Base-by-base conservation (phyloP, 306 rosid genomes). In the Glycine tomentella region DNA sequence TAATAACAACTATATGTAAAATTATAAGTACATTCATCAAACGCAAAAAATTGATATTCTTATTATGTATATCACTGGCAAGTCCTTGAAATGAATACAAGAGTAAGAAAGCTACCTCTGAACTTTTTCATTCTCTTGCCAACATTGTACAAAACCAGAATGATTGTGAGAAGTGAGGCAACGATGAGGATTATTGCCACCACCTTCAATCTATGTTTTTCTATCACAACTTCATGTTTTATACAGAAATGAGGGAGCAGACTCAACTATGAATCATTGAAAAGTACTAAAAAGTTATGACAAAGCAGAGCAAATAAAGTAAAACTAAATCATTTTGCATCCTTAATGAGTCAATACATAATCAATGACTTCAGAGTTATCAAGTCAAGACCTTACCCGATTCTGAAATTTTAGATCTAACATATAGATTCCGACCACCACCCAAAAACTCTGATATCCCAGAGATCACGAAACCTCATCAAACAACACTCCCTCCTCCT, bases 401-500 rank as follows among this genome's bases (percentile, higher is more conserved):
- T 8, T 81, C 88, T 0, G 87, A 83, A 68, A 9, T 42, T 9
- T 75, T 38, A 73, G 79, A 71, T 67, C 90, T 81, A 34, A 91
- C 68, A 58, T 84, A 89, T 7, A 86, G 57, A 72, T 84, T 89
- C n/a, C 64, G 75, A 13, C 80, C 88, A 46, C 58, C 69, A 14
- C 12, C 57, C 0, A 79, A 14, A 62, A 84, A 8, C 31, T 79
- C 81, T 84, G 3, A 86, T 49, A 73, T 91, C 89, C 12, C 36
- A 36, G 8, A 89, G 81, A 72, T 79, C 87, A 78, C 87, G 86
- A 75, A 78, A 84, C 95, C 94, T 90, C 51, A 86, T 68, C 20
- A 69, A 78, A 56, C 96, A 93, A 9, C 96, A 76, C 83, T 85
- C 3, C 92, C 93, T 15, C 68, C 88, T 69, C 81, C 90, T 2